Conservation (phyloP, 805 yeast species). For the Blastobotrys terrestris region DNA sequence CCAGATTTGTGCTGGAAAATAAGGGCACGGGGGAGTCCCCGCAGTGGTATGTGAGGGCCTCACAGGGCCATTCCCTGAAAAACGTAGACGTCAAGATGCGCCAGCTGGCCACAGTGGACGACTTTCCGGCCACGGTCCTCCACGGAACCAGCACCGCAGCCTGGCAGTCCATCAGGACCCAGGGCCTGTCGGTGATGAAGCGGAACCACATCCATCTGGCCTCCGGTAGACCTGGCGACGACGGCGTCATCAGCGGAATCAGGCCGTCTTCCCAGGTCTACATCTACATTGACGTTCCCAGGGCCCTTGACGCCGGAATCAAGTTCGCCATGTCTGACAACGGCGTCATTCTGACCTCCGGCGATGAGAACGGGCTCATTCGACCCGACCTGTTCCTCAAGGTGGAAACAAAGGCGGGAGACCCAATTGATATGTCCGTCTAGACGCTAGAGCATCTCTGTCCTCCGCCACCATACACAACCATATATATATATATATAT, state of each 20-base stretch:
- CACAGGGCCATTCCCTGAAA: constrained; percentile 82
- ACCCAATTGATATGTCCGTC: not conserved
- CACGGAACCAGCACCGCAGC: constrained; percentile 71
- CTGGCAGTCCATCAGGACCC: constrained; percentile 41
- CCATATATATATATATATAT: too few species aligned
- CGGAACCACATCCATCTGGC: constrained; percentile 89
- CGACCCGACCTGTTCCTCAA: constrained; percentile 38
- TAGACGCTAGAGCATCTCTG: too few species aligned
- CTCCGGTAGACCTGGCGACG: constrained; percentile 43
- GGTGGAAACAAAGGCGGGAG: constrained; percentile 31
- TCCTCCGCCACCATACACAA: too few species aligned
- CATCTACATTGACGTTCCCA: constrained; percentile 54
- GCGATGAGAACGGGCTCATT: constrained; percentile 51
- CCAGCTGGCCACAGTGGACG: constrained; percentile 31
- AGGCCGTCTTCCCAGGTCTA: constrained; percentile 50
- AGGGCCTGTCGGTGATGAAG: constrained; percentile 60
- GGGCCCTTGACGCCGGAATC: constrained; percentile 41
- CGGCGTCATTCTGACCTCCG: constrained; percentile 65
- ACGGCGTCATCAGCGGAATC: constrained; percentile 64
- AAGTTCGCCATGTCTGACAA: constrained; percentile 60
- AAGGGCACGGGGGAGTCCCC: constrained; percentile 11
- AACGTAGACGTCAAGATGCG: constrained; percentile 38
- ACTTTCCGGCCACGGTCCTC: constrained; percentile 56
- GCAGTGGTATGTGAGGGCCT: constrained; percentile 59
- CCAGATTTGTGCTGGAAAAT: constrained; percentile 1